A percentile compares a stretch with the other conserved stretches of the same genome.
These are phyloP conservation scores for Coriaria nepalensis DNA, from an alignment of 306 rosid species.

Conservation along the genomic window DNA sequence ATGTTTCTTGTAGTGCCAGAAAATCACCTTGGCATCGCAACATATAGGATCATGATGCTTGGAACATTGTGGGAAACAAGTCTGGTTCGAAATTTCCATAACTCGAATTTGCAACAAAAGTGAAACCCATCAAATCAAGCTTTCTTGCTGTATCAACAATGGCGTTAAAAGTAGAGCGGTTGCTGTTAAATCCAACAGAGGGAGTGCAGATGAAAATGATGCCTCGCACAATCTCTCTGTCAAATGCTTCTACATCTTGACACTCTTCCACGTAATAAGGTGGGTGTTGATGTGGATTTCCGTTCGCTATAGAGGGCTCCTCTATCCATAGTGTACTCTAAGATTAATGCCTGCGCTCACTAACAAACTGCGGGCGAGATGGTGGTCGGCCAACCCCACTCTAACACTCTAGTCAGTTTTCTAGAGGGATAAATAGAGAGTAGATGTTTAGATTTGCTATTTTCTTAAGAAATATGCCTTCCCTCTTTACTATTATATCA, in stretches of 20 bases:
- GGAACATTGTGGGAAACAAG: constrained; percentile 52
- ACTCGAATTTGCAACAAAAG: constrained; percentile 49
- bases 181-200: constrained; percentile 55
- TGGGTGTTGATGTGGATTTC: too few relatives aligned
- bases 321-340: too few relatives aligned
- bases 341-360: too few relatives aligned
- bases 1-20: constrained; percentile 37
- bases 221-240: constrained; percentile 27
- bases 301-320: too few relatives aligned
- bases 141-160: constrained; percentile 41
- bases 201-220: constrained; percentile 59
- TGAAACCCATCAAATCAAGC: constrained; percentile 39
- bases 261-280: constrained; percentile 56
- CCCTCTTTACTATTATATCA: too few relatives aligned
- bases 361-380: too few relatives aligned
- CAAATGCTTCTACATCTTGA: constrained; percentile 62
- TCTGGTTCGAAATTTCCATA: constrained; percentile 61
- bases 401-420: too few relatives aligned
- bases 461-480: too few relatives aligned
- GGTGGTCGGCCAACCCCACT: too few relatives aligned
- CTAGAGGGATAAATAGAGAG: too few relatives aligned
- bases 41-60: constrained; percentile 51
- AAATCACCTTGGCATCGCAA: constrained; percentile 47
- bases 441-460: too few relatives aligned
- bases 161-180: constrained; percentile 46